phyloP scores from a whole-genome alignment of 768 basidiomycete genomes.

The Tylopilus rubrobrunneus region DNA sequence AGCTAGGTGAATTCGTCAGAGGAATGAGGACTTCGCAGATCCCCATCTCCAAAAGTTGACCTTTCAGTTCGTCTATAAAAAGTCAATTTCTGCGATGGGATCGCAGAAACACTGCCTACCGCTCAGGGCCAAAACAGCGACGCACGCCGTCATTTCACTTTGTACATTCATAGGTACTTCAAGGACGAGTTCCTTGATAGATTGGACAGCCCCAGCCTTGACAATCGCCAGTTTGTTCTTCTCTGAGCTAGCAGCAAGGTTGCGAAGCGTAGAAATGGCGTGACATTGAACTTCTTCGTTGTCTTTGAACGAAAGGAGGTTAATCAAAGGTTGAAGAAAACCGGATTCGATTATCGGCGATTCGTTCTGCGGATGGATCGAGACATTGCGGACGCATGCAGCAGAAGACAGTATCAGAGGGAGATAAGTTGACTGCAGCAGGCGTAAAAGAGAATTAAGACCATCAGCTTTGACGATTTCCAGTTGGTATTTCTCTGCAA shows the following conservation, averaged over 20 bases:
- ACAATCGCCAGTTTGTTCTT: conserved; percentile 99
- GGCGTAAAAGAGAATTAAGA: conserved; percentile 84
- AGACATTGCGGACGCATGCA: conserved; percentile 98
- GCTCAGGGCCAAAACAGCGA: conserved; percentile 92
- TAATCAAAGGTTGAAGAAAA: conserved; percentile 94
- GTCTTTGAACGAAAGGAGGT: conserved; percentile 95
- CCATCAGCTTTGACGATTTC: conserved; percentile 98
- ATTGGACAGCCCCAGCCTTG: conserved; percentile 93
- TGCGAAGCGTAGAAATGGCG: conserved; percentile 94
- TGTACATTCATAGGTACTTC: conserved; percentile 96
- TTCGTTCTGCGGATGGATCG: conserved; percentile 97
- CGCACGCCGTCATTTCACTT: conserved; percentile 99
- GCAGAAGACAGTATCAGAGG: conserved; percentile 97
- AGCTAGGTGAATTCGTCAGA: conserved; percentile 90
- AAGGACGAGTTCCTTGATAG: conserved; percentile 94
- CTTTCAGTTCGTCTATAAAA: conserved; percentile 86
- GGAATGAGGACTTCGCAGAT: conserved; percentile 98
- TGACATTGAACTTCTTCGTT: conserved; percentile 99
- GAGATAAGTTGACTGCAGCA: conserved; percentile 94
- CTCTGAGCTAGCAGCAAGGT: conserved; percentile 94
- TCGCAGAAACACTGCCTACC: conserved; percentile 49
- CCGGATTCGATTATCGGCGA: conserved; percentile 99
- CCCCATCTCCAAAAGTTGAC: conserved; percentile 95
- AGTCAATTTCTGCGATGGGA: conserved; percentile 1
- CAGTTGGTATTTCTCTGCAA: conserved; percentile 92